Evolutionary conservation across 805 yeast genomes (phyloP), one percentile per base, ranked within the genome.

Genomic region (Myxozyma melibiosi): DNA sequence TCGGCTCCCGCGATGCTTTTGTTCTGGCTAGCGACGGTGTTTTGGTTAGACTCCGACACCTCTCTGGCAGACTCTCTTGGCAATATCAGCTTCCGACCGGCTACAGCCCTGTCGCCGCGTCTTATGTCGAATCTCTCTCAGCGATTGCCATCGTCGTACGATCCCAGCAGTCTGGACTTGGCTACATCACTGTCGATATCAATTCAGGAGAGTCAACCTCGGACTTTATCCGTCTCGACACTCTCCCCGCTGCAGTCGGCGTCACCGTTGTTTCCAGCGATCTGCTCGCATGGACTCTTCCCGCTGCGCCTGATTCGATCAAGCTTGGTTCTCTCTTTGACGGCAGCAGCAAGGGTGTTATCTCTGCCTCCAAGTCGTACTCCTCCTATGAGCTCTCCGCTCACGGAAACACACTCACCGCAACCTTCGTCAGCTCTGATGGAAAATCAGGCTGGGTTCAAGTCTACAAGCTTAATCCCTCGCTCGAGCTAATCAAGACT

Each of bases 1-100:
- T 45, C 20, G 47, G 20, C 31, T 22, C 37, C 11, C 43, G 48
- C 7, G 58, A 58, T n/a, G 49, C 43, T 1, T 31, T 27, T 34
- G 39, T 53, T 18, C 37, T 61, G 28, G 55, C 42, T 14, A 52
- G 60, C 49, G 30, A 39, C 11, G 65, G 65, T 16, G 27, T 25
- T 18, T 34, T 57, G 8, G 30, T 24, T n/a, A 45, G 37, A 24
- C 25, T 61, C 0, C 56, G 57, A 14, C 35, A 16, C 16, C 35
- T 31, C 4, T 27, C 57, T 8, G 62, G 59, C 22, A 39, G 46
- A 18, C 44, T 55, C 16, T 31, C 43, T 3, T 51, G 51, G 52
- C 34, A 38, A 27, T 38, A 14, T 30, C 20, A 37, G 7, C 48
- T 58, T 14, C 51, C 49, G 22, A 34, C n/a, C 13, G 58, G 52